Evolutionary conservation across 306 rosid species (phyloP).

Genomic region (Cucumis hystrix): DNA sequence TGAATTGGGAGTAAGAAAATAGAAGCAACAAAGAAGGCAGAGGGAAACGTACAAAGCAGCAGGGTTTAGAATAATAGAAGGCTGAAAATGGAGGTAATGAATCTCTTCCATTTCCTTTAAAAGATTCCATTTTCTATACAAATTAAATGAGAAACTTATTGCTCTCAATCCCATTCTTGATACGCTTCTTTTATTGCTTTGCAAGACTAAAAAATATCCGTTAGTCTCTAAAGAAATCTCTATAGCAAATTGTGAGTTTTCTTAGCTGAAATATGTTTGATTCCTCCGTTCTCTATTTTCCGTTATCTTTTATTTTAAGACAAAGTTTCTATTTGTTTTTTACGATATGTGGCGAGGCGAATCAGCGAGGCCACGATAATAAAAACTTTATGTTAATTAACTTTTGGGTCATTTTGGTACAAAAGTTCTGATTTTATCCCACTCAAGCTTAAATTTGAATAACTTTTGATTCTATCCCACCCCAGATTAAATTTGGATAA

Average conservation of each 20-base stretch:
- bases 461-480: too few relatives aligned
- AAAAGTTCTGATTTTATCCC: too few relatives aligned
- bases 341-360: too few relatives aligned
- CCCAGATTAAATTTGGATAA: too few relatives aligned
- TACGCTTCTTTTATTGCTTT: not conserved
- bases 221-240: not conserved
- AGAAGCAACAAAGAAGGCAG: not conserved
- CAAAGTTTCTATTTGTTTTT: too few relatives aligned
- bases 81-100: conserved; percentile 7
- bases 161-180: not conserved
- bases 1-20: not conserved
- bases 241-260: not conserved
- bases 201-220: not conserved
- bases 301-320: too few relatives aligned
- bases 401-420: too few relatives aligned
- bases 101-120: not conserved
- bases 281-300: too few relatives aligned
- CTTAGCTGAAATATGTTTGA: not conserved
- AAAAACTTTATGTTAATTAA: too few relatives aligned
- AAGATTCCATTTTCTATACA: not conserved
- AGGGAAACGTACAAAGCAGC: not conserved
- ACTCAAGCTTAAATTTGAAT: too few relatives aligned
- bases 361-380: too few relatives aligned
- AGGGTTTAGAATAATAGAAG: not conserved
- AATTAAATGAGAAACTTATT: not conserved